Percentiles rank a stretch among this genome's conserved stretches.
phyloP scores from a whole-genome alignment of 2,329 filamentous ascomycete species.

The Clarireedia paspali region DNA sequence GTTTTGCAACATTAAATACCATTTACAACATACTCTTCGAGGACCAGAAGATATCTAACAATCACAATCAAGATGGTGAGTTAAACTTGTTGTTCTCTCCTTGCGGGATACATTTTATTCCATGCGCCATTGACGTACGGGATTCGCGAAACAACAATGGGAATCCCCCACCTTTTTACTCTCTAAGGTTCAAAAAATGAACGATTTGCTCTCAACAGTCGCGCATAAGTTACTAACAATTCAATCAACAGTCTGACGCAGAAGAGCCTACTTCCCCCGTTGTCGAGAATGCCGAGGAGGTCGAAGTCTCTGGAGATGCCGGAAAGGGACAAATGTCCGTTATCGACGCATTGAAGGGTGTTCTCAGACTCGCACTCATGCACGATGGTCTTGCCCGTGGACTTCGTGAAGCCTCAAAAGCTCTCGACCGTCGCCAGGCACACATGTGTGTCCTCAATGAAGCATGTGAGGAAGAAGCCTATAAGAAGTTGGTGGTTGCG shows the following conservation, averaged over 20 bases:
- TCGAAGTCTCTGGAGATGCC: slow-evolving; percentile 91
- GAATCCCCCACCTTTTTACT: background rate
- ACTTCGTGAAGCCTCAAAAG: slow-evolving; percentile 97
- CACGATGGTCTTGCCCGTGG: slow-evolving; percentile 98
- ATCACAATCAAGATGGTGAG: slow-evolving; percentile 15
- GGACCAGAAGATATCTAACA: slow-evolving; percentile 25
- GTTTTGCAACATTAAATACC: slow-evolving; percentile 10
- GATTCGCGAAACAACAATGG: background rate
- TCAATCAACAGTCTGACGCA: slow-evolving; percentile 81
- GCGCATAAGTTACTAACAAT: background rate
- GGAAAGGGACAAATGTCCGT: slow-evolving; percentile 93
- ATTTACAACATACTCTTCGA: slow-evolving; percentile 24
- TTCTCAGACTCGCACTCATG: slow-evolving; percentile 97
- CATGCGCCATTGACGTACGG: background rate
- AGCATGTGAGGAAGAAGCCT: slow-evolving; percentile 99
- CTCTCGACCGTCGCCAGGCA: slow-evolving; percentile 94
- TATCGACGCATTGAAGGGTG: slow-evolving; percentile 96
- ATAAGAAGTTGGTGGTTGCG: slow-evolving; percentile 99
- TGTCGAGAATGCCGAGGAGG: slow-evolving; percentile 75
- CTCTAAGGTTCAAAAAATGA: slow-evolving; percentile 7
- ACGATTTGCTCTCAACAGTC: background rate
- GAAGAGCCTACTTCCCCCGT: slow-evolving; percentile 93
- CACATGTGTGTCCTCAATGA: slow-evolving; percentile 99
- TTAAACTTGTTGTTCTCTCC: background rate
- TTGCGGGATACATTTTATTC: background rate